A percentile compares a stretch with the other conserved stretches of the same genome.
Evolutionary conservation across 208 protist genomes (phyloP).

Genomic region (Leptomonas pyrrhocoris): DNA sequence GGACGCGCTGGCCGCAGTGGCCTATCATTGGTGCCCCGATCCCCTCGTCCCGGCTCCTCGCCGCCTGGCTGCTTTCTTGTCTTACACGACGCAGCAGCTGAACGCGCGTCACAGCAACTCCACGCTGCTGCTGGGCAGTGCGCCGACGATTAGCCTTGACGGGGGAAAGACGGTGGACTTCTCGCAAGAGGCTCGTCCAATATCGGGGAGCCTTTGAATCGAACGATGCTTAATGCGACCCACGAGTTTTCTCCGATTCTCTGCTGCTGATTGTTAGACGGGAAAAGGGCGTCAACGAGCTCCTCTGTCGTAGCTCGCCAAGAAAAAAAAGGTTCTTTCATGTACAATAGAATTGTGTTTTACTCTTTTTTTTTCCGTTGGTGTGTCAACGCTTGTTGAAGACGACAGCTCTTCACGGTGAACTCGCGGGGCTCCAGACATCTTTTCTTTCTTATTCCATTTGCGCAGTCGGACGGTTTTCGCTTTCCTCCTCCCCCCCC

Average conservation of each 20-base stretch:
- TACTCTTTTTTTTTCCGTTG: no score
- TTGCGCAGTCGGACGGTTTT: no score
- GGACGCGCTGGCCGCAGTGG: conserved; percentile 53
- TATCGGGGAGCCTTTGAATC: neutral
- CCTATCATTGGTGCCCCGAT: conserved; percentile 82
- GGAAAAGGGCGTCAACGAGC: no score
- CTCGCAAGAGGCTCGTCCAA: conserved; percentile 18
- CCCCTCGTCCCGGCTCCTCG: conserved; percentile 66
- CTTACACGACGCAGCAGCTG: conserved; percentile 61
- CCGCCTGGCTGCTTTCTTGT: conserved; percentile 76
- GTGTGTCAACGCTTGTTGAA: no score
- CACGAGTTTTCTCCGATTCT: neutral
- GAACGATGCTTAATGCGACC: neutral
- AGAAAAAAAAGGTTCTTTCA: no score
- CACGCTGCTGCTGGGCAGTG: conserved; percentile 67
- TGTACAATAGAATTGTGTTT: no score
- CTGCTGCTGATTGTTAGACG: no score
- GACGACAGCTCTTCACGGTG: no score
- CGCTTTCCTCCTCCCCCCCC: no score
- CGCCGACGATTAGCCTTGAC: conserved; percentile 55
- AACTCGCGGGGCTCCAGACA: no score
- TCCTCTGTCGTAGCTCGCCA: no score
- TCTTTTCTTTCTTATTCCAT: no score
- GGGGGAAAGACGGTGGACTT: conserved; percentile 58
- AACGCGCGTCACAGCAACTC: conserved; percentile 47